Base-by-base conservation (phyloP, 805 yeast species). In the Geotrichum ghanense region DNA sequence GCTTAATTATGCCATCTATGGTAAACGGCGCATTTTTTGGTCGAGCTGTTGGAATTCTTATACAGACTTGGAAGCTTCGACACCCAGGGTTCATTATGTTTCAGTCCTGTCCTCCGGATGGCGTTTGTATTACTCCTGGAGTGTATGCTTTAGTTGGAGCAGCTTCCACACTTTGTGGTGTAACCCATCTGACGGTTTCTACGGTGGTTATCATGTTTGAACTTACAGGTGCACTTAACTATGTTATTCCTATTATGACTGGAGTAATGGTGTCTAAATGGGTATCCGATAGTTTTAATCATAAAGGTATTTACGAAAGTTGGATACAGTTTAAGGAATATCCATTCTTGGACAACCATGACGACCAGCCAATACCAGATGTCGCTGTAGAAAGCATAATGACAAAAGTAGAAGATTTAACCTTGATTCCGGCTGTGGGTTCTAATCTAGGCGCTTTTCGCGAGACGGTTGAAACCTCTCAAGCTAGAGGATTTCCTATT, bases 21-120 rank as follows among this genome's bases (percentile, higher is more conserved):
- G 89, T 95, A 0, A 83, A 88, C 1, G 98, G 98, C 20, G 97
- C 97, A 0, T 78, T 95, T 0, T 83, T 86, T 63, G 98, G 98
- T 5, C 72, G 97, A 45, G 82, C 89, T 0, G 56, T 92, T 10
- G 97, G 98, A 3, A 66, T 87, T 6, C 50, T 83, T 3, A 79
- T 86, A 49, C 83, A 84, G 52, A 59, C 66, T 42, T 54, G 67
- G 47, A 67, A 70, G 42, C 65, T 68, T 2, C 52, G 65, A 0
- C 58, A 64, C 41, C 69, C 72, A 1, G 59, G 64, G 22, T 52
- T 58, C 12, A 42, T 53, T 2, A 45, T 65, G 25, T 70, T 71
- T 45, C 22, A 54, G 12, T 57, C 61, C 7, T 72, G 80, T 41
- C 66, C 73, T 25, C 67, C 67, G 2, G 74, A 72, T 42, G 65